A percentile compares a stretch with the other conserved stretches of the same genome.
phyloP scores from a whole-genome alignment of 257 asterid genomes.

The Verbena officinalis region DNA sequence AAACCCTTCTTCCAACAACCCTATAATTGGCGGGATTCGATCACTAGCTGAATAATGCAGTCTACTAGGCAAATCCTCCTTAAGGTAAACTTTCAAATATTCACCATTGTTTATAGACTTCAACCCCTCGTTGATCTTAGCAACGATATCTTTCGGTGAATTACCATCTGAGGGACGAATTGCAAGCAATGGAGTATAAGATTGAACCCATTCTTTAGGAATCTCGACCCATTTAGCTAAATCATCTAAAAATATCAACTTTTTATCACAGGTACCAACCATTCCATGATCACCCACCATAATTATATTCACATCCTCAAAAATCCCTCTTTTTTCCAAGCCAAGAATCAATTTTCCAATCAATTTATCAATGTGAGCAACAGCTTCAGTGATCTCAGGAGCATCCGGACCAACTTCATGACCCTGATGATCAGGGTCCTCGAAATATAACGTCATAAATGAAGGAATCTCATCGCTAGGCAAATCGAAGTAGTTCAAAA shows the following conservation, averaged over 20 bases:
- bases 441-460: conserved; percentile 65
- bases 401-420: conserved; percentile 77
- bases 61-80: conserved; percentile 68
- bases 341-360: conserved; percentile 65
- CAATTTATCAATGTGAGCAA: conserved; percentile 46
- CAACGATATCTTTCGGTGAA: conserved; percentile 47
- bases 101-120: conserved; percentile 60
- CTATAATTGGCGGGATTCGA: conserved; percentile 68
- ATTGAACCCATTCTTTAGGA: conserved; percentile 63
- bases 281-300: conserved; percentile 81
- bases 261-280: conserved; percentile 78
- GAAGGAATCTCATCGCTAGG: conserved; percentile 58
- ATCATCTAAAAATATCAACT: conserved; percentile 62
- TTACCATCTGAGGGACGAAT: conserved; percentile 49
- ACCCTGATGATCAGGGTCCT: conserved; percentile 83
- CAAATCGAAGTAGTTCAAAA: conserved; percentile 65
- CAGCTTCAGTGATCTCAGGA: conserved; percentile 58
- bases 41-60: conserved; percentile 59
- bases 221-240: conserved; percentile 53
- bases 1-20: conserved; percentile 63
- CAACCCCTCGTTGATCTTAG: conserved; percentile 69
- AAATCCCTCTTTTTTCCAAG: conserved; percentile 58
- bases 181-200: conserved; percentile 59
- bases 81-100: conserved; percentile 55
- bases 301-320: conserved; percentile 61